phyloP scores from a whole-genome alignment of 805 yeast genomes.

The Candida tammaniensis region DNA sequence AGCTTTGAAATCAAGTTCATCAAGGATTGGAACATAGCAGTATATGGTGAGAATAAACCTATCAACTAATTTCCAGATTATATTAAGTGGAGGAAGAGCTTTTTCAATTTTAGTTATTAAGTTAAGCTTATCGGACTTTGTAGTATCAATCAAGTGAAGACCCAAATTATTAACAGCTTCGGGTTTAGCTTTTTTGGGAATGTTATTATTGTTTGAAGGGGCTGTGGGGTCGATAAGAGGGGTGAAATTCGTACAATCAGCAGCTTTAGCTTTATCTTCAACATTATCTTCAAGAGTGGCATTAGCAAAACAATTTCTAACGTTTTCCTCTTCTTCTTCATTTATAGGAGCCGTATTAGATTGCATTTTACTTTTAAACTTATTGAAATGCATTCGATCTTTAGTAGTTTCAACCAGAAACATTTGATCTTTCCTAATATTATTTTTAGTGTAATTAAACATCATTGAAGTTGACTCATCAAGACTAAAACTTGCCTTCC shows the following conservation, averaged over 20 bases:
- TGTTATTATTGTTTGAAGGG: too few relatives aligned
- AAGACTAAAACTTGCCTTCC: slow-evolving; percentile 6
- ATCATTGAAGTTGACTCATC: slow-evolving; percentile 8
- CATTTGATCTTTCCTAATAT: slow-evolving; percentile 5
- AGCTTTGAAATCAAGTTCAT: slow-evolving; percentile 31
- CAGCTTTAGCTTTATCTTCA: not conserved
- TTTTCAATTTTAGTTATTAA: slow-evolving; percentile 4
- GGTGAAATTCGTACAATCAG: too few relatives aligned
- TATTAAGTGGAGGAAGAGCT: slow-evolving; percentile 8
- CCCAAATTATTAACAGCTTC: slow-evolving; percentile 5
- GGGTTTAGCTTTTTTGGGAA: not conserved
- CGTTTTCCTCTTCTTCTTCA: slow-evolving; percentile 2
- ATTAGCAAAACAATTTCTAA: too few relatives aligned
- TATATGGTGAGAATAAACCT: slow-evolving; percentile 39
- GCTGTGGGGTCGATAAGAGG: too few relatives aligned
- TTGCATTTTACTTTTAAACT: slow-evolving; percentile 3
- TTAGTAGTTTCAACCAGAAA: slow-evolving; percentile 4
- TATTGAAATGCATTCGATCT: slow-evolving; percentile 4
- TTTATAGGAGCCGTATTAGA: slow-evolving; percentile 9
- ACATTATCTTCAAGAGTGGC: not conserved
- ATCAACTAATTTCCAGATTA: slow-evolving; percentile 11
- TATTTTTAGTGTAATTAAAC: slow-evolving; percentile 4
- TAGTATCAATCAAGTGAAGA: not conserved
- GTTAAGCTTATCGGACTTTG: slow-evolving; percentile 1
- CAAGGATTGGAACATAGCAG: slow-evolving; percentile 47